Evolutionary conservation across 345 rosid species (phyloP), one percentile per base, ranked within the genome.

Genomic region (Murraya koenigii): DNA sequence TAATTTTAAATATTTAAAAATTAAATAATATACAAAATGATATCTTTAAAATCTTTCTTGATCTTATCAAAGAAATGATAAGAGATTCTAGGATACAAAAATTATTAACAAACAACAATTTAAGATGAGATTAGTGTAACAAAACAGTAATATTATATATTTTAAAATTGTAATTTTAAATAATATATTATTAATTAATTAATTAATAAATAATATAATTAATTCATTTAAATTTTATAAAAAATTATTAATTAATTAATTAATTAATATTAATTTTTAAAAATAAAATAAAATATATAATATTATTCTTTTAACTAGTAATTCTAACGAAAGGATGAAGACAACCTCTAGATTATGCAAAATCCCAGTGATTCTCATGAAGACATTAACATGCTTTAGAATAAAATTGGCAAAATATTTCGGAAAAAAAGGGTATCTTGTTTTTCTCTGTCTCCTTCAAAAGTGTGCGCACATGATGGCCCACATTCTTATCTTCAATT

Each of bases 391-490:
- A 65, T 44, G 52, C 39, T 56, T 59, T 8, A 20, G 78, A 74
- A 44, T 77, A 52, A 66, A 67, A 44, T 63, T 68, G 28, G 41
- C 52, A 63, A 83, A 22, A 19, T 22, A 26, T 33, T 38, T 35
- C 33, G 14, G 0, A 55, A 56, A 30, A n/a, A 55, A 44, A 62
- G 17, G 6, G 79, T 49, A 81, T 72, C 38, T 52, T 67, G 75
- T 70, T 81, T 38, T 55, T 36, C 76, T 19, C 36, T 81, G 84
- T 73, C 74, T 56, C 76, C 69, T 72, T 54, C 64, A 54, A 75
- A 75, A 75, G 78, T 49, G 70, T 23, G 36, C 10, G 28, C 17
- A 26, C 30, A 26, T 30, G 0, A 7, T 35, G 83, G 44, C 79
- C 81, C 78, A 74, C 67, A 6, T 8, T 33, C 83, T 76, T 61